Conservation (phyloP, 495 filamentous ascomycete genomes). For the Aspergillus indologenus region DNA sequence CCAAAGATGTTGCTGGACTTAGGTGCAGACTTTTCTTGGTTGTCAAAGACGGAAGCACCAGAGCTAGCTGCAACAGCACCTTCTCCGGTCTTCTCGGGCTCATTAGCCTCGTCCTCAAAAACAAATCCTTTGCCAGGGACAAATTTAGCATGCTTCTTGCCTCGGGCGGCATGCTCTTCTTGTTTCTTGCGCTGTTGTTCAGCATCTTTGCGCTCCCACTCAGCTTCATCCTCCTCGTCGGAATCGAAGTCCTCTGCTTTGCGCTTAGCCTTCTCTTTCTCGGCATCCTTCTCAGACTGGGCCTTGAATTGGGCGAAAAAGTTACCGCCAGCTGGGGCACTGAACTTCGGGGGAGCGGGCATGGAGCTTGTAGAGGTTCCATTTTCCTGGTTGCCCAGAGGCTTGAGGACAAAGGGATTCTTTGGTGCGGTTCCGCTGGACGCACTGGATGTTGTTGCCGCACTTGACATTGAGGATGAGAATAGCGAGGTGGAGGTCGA, state of each 20-base stretch:
- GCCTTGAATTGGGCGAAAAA: slow-evolving; percentile 42
- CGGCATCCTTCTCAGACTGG: slow-evolving; percentile 29
- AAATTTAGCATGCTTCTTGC: slow-evolving; percentile 36
- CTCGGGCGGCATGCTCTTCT: slow-evolving; percentile 30
- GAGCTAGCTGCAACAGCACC: slow-evolving; percentile 12
- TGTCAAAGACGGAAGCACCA: slow-evolving; percentile 21
- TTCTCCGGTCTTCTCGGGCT: slow-evolving; percentile 17
- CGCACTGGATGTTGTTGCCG: slow-evolving; percentile 16
- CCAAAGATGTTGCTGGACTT: slow-evolving; percentile 58
- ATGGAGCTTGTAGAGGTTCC: slow-evolving; percentile 15
- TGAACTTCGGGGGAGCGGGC: slow-evolving; percentile 34
- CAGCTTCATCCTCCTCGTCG: slow-evolving; percentile 51
- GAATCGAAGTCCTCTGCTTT: slow-evolving; percentile 57
- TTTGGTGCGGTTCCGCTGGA: slow-evolving; percentile 11
- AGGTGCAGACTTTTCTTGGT: slow-evolving; percentile 22
- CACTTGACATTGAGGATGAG: slow-evolving; percentile 12
- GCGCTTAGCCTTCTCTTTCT: slow-evolving; percentile 48
- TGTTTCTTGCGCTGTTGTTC: slow-evolving; percentile 46
- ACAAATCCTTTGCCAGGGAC: slow-evolving; percentile 43
- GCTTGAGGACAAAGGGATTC: slow-evolving; percentile 28
- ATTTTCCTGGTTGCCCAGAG: slow-evolving; percentile 20
- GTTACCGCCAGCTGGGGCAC: slow-evolving; percentile 22
- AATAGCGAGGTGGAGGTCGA: slow-evolving; percentile 16
- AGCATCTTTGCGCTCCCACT: slow-evolving; percentile 46
- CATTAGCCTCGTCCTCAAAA: slow-evolving; percentile 25